Evolutionary conservation across 2,329 filamentous ascomycete species (phyloP).

Genomic region (Raffaelea arxii): DNA sequence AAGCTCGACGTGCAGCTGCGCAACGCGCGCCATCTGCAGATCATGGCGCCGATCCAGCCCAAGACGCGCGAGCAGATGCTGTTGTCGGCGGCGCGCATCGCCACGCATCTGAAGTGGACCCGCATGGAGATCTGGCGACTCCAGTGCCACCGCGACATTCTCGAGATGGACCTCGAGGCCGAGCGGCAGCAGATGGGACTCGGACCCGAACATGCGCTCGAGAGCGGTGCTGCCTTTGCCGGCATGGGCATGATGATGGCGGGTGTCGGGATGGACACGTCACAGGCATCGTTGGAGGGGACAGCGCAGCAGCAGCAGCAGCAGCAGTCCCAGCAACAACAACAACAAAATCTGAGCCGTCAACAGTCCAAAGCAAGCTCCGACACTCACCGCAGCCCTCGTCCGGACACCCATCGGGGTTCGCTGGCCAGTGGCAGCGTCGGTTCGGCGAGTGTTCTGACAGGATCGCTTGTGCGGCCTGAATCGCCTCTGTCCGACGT

Average conservation of each 20-base stretch:
- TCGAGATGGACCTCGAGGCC: slow-evolving; percentile 76
- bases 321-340: slow-evolving; percentile 8
- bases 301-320: neutral
- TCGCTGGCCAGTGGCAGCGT: slow-evolving; percentile 12
- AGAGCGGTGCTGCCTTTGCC: slow-evolving; percentile 10
- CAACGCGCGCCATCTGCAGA: slow-evolving; percentile 81
- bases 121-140: slow-evolving; percentile 87
- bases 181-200: slow-evolving; percentile 42
- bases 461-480: slow-evolving; percentile 12
- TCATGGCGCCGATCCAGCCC: slow-evolving; percentile 83
- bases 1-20: slow-evolving; percentile 74
- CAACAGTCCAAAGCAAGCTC: slow-evolving; percentile 26
- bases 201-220: slow-evolving; percentile 18
- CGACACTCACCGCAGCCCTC: slow-evolving; percentile 25
- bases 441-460: neutral
- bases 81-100: slow-evolving; percentile 72
- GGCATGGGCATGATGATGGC: slow-evolving; percentile 9
- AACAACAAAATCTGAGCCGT: slow-evolving; percentile 14
- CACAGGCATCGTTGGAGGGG: neutral
- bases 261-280: neutral
- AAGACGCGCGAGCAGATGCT: slow-evolving; percentile 81
- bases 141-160: slow-evolving; percentile 81
- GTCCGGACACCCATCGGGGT: slow-evolving; percentile 23
- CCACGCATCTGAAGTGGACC: slow-evolving; percentile 88
- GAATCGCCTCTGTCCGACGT: slow-evolving; percentile 32